Conservation (phyloP, 2,329 filamentous ascomycete genomes). For the Berkeleyomyces basicola region DNA sequence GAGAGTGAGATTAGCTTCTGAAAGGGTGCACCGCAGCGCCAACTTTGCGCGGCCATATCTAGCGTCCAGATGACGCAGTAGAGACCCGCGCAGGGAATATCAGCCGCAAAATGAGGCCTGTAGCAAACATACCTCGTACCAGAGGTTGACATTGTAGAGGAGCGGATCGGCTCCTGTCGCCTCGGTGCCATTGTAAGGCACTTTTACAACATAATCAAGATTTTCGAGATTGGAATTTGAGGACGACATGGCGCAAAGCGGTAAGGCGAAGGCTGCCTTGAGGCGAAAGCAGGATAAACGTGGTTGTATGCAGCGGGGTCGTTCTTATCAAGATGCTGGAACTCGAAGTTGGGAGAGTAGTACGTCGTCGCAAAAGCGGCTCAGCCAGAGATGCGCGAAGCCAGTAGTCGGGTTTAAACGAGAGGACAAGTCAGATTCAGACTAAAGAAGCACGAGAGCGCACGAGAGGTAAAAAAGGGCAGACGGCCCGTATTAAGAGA, state of each 20-base stretch:
- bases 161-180: constrained; percentile 52
- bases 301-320: background rate
- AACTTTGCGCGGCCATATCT: background rate
- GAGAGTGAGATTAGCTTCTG: background rate
- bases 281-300: background rate
- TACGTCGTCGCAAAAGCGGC: background rate
- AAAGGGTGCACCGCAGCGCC: background rate
- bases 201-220: constrained; percentile 28
- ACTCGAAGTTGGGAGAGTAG: background rate
- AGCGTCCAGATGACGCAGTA: background rate
- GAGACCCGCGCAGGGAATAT: background rate
- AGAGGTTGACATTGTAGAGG: constrained; percentile 56
- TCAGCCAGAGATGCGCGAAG: no score
- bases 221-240: constrained; percentile 27
- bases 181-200: constrained; percentile 48
- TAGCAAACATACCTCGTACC: constrained; percentile 45
- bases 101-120: background rate
- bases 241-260: constrained; percentile 17
- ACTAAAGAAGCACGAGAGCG: background rate
- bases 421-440: background rate
- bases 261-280: background rate
- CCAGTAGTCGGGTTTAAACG: background rate
- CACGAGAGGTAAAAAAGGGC: background rate
- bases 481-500: background rate
- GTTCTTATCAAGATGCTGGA: background rate